Conservation (phyloP, 768 basidiomycete genomes). For the Suillus clintonianus region DNA sequence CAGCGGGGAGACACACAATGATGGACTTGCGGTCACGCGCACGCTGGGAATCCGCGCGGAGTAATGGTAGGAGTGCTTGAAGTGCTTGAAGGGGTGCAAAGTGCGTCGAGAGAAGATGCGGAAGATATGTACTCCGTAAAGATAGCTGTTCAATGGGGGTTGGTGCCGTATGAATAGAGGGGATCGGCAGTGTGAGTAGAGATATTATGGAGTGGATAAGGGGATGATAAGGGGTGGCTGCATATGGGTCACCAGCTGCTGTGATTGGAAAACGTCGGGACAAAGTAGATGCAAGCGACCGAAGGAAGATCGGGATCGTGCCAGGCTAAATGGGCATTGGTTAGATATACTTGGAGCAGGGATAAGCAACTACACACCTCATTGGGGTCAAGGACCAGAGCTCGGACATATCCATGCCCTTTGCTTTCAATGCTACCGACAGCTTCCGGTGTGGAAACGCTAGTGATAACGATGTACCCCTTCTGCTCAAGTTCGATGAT, state of each 20-base stretch:
- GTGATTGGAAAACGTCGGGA: constrained; percentile 83
- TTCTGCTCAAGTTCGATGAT: constrained; percentile 73
- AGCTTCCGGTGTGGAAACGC: constrained; percentile 70
- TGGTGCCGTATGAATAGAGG: constrained; percentile 37
- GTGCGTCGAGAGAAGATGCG: constrained; percentile 74
- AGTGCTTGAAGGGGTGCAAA: constrained; percentile 76
- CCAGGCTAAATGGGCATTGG: constrained; percentile 51
- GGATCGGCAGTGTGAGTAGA: constrained; percentile 58
- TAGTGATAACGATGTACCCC: constrained; percentile 83
- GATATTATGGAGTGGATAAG: constrained; percentile 81
- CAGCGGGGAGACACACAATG: constrained; percentile 74
- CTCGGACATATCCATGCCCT: constrained; percentile 76
- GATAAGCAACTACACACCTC: constrained; percentile 49
- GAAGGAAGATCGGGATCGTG: constrained; percentile 73
- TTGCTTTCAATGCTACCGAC: constrained; percentile 62
- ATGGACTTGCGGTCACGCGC: constrained; percentile 48
- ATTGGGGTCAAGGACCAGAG: constrained; percentile 76
- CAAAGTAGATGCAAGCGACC: constrained; percentile 77
- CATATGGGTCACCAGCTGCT: constrained; percentile 79
- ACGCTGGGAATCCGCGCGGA: constrained; percentile 67
- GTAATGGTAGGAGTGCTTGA: constrained; percentile 73
- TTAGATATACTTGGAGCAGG: constrained; percentile 7
- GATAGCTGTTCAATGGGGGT: constrained; percentile 75
- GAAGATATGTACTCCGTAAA: constrained; percentile 61
- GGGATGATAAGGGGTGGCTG: constrained; percentile 61